phyloP scores from a whole-genome alignment of 2,329 filamentous ascomycete species.

The Aspergillus vadensis region DNA sequence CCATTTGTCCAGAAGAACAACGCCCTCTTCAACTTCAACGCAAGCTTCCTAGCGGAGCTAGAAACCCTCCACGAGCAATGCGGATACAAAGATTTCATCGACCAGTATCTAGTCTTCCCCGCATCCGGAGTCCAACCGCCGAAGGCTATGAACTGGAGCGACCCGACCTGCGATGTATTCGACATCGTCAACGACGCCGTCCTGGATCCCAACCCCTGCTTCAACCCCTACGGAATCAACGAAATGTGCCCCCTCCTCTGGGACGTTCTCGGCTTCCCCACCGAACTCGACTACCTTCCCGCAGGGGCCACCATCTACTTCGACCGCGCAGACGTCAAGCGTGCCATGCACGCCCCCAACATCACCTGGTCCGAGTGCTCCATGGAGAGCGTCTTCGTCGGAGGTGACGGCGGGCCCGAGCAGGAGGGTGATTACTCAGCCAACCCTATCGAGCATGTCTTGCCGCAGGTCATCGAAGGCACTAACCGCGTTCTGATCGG shows the following conservation, averaged over 20 bases:
- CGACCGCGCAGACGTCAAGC: slow-evolving; percentile 69
- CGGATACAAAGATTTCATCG: slow-evolving; percentile 49
- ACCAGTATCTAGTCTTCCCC: slow-evolving; percentile 59
- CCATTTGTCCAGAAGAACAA: slow-evolving; percentile 47
- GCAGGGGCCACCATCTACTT: slow-evolving; percentile 67
- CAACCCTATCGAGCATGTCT: slow-evolving; percentile 56
- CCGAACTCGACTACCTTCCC: slow-evolving; percentile 57
- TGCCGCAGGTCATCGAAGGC: slow-evolving; percentile 46
- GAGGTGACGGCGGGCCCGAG: slow-evolving; percentile 38
- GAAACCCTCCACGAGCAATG: slow-evolving; percentile 47
- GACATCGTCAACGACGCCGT: slow-evolving; percentile 58
- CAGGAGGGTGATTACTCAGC: slow-evolving; percentile 46
- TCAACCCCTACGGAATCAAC: slow-evolving; percentile 72
- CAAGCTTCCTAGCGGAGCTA: slow-evolving; percentile 44
- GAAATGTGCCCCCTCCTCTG: slow-evolving; percentile 70
- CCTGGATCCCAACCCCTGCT: slow-evolving; percentile 70
- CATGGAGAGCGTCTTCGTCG: slow-evolving; percentile 47
- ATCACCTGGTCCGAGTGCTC: slow-evolving; percentile 40
- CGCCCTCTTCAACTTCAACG: slow-evolving; percentile 50
- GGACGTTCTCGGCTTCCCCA: slow-evolving; percentile 69
- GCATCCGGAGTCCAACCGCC: slow-evolving; percentile 58
- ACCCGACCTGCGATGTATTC: slow-evolving; percentile 60
- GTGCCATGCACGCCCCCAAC: slow-evolving; percentile 64
- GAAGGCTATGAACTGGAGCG: slow-evolving; percentile 49
- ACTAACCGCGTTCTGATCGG: slow-evolving; percentile 74